These are phyloP conservation scores for Tetragonia tetragonoides DNA, from an alignment of 148 eudicot genomes.

Conservation along the genomic window DNA sequence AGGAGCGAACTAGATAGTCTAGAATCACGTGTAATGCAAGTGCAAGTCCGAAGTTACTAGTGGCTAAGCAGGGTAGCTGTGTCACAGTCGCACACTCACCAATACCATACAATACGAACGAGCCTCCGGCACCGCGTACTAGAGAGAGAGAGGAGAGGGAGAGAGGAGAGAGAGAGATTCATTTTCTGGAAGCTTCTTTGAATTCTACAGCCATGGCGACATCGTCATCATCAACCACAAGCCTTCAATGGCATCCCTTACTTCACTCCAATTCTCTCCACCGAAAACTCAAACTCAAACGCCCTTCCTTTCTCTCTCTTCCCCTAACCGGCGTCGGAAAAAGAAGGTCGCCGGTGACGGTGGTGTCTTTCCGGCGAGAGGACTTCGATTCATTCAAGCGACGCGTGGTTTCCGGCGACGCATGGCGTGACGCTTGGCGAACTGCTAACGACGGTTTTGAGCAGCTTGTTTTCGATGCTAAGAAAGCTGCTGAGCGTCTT, in stretches of 20 bases:
- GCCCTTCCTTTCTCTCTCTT: not conserved
- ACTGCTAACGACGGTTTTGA: slow-evolving; percentile 79
- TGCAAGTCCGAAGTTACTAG: not conserved
- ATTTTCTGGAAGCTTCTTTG: not conserved
- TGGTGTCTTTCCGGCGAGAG: slow-evolving; percentile 51
- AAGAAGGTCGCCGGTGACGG: not conserved
- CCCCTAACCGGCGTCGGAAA: slow-evolving; percentile 9
- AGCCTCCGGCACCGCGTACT: too few species aligned
- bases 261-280: slow-evolving; percentile 16
- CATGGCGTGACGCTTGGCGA: slow-evolving; percentile 67
- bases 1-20: too few species aligned
- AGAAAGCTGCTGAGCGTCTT: slow-evolving; percentile 72
- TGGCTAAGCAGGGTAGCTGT: not conserved
- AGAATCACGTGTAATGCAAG: slow-evolving; percentile 4
- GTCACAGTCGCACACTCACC: not conserved
- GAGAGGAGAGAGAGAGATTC: too few species aligned
- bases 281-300: slow-evolving; percentile 6
- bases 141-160: too few species aligned
- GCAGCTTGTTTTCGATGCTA: slow-evolving; percentile 65
- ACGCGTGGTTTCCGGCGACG: slow-evolving; percentile 74
- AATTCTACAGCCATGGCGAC: slow-evolving; percentile 9
- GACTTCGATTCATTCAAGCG: slow-evolving; percentile 69
- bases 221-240: slow-evolving; percentile 14
- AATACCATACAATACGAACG: not conserved
- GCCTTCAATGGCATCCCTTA: slow-evolving; percentile 45